These are phyloP conservation scores for Flueggea neowawraea DNA, from an alignment of 441 rosid species.

Conservation along the genomic window DNA sequence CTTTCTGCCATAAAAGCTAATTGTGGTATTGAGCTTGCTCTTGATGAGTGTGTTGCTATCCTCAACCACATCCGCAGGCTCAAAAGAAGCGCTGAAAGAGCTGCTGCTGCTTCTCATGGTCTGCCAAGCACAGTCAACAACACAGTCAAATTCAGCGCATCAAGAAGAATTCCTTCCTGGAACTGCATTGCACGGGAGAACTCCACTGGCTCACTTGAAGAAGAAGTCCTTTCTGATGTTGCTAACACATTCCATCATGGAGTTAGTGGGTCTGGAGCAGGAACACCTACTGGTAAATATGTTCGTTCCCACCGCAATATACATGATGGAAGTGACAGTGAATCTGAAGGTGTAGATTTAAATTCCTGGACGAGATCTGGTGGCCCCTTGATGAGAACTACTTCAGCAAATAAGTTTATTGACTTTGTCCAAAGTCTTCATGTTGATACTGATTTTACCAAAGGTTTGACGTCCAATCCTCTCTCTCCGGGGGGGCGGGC, in stretches of 20 bases:
- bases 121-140: conserved; percentile 30
- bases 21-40: conserved; percentile 94
- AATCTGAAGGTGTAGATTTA: conserved; percentile 64
- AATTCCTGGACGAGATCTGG: conserved; percentile 95
- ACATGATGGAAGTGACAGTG: conserved; percentile 78
- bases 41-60: conserved; percentile 84
- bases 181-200: conserved; percentile 95
- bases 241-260: conserved; percentile 52
- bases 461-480: conserved; percentile 45
- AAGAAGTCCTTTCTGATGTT: conserved; percentile 40
- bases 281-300: conserved; percentile 39
- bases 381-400: conserved; percentile 96
- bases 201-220: conserved; percentile 93
- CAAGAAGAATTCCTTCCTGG: conserved; percentile 97
- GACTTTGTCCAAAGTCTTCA: conserved; percentile 76
- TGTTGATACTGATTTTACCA: conserved; percentile 43
- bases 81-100: conserved; percentile 91
- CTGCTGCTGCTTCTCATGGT: conserved; percentile 77
- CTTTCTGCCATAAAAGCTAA: conserved; percentile 96
- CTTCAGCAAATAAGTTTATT: conserved; percentile 76
- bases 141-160: conserved; percentile 63
- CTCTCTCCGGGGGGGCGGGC: conserved; percentile 38
- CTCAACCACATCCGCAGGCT: conserved; percentile 98
- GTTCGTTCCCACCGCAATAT: conserved; percentile 26
- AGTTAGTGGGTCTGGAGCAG: conserved; percentile 29